These are phyloP conservation scores for Pharus latifolius DNA, from an alignment of 176 grass and related monocot genomes.

Conservation along the genomic window DNA sequence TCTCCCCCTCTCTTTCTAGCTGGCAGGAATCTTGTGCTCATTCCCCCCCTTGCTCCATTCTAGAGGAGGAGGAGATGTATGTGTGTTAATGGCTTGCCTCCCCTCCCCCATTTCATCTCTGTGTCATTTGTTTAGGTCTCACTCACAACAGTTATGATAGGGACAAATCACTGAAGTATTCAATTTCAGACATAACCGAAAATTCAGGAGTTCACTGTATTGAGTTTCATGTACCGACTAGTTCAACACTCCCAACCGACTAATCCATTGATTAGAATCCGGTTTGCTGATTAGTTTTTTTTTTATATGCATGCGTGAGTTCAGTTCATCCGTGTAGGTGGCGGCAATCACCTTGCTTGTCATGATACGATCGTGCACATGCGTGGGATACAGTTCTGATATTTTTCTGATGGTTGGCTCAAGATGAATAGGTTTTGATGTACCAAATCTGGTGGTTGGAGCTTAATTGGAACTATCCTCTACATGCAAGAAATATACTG, in stretches of 20 bases:
- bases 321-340: neutral
- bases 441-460: slow-evolving; percentile 18
- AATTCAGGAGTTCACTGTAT: too few relatives aligned
- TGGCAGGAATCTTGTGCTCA: slow-evolving; percentile 33
- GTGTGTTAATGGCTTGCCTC: neutral
- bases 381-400: neutral
- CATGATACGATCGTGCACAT: slow-evolving; percentile 34
- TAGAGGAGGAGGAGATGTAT: neutral
- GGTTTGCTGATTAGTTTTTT: neutral
- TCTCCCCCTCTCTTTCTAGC: slow-evolving; percentile 36
- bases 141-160: slow-evolving; percentile 18
- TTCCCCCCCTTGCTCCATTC: neutral
- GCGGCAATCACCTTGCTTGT: neutral
- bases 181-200: too few relatives aligned
- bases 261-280: slow-evolving; percentile 15
- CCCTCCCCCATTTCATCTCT: neutral
- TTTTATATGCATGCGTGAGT: too few relatives aligned
- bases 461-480: too few relatives aligned
- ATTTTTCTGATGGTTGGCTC: neutral
- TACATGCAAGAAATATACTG: too few relatives aligned
- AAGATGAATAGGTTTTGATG: neutral
- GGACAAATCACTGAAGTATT: slow-evolving; percentile 10
- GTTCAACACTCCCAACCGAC: too few relatives aligned
- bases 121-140: neutral
- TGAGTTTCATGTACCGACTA: too few relatives aligned